Base-by-base conservation (phyloP, 805 yeast species). In the Deakozyma indianensis region DNA sequence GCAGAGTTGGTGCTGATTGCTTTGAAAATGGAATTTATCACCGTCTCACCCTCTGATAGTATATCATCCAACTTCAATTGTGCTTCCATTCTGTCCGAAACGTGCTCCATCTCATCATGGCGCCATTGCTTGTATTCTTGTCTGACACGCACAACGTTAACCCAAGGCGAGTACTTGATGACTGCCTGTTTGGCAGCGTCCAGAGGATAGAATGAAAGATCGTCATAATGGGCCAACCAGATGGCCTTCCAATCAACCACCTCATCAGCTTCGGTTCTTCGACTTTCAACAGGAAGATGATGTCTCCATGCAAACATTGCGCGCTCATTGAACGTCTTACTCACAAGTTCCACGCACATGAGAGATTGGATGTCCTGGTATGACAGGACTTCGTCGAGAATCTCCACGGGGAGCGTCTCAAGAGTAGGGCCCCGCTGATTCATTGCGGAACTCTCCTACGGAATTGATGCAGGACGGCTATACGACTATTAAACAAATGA, bases 401-500 rank as follows among this genome's bases (percentile, higher is more conserved):
- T 48, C 49, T 59, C 63, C 3, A 46, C 42, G 4, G 63, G 63
- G 1, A 60, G 45, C 3, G 16, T n/a, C 7, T 25, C 28, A 14
- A 25, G 28, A 25, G 7, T 14, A 25, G 14, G n/a, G n/a, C n/a
- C n/a, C n/a, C n/a, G n/a, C n/a, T n/a, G n/a, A n/a, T n/a, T n/a
- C n/a, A n/a, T n/a, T n/a, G n/a, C n/a, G n/a, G n/a, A n/a, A n/a
- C n/a, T n/a, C n/a, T n/a, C n/a, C n/a, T n/a, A n/a, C n/a, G n/a
- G n/a, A n/a, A n/a, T n/a, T n/a, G n/a, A n/a, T n/a, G n/a, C n/a
- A n/a, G n/a, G n/a, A n/a, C n/a, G n/a, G n/a, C n/a, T n/a, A n/a
- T n/a, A n/a, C n/a, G n/a, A n/a, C n/a, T n/a, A n/a, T n/a, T n/a
- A n/a, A n/a, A n/a, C n/a, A n/a, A n/a, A n/a, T n/a, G n/a, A n/a